A percentile compares a stretch with the other conserved stretches of the same genome.
Evolutionary conservation across 352 stramenopile species (phyloP).

Genomic region (Lagenidium sp.): DNA sequence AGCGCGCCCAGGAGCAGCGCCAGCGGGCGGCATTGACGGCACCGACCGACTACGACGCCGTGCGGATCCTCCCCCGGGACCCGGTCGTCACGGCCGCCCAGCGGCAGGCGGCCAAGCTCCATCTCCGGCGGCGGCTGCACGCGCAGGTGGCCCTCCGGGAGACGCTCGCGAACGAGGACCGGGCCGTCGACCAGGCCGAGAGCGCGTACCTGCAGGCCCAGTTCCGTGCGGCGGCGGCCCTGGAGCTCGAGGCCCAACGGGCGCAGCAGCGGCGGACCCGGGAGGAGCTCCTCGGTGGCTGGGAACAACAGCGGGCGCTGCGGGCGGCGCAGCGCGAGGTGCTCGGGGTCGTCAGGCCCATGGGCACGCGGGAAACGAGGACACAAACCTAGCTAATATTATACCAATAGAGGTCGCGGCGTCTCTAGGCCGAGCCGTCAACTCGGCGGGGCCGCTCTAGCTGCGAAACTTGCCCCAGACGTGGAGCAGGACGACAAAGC

Average conservation of each 20-base stretch:
- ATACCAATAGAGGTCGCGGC: conserved; percentile 11
- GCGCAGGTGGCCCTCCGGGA: conserved; percentile 38
- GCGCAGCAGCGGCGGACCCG: conserved; percentile 24
- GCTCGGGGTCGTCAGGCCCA: neutral
- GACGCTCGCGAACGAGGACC: conserved; percentile 22
- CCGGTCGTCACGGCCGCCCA: conserved; percentile 16
- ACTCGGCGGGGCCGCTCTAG: conserved; percentile 14
- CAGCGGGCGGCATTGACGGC: conserved; percentile 2
- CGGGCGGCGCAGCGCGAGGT: conserved; percentile 1
- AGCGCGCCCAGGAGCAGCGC: conserved; percentile 12
- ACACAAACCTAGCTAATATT: conserved; percentile 29
- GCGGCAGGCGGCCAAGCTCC: conserved; percentile 25
- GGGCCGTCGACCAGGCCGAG: conserved; percentile 40
- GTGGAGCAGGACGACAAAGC: conserved; percentile 95
- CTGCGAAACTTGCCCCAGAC: conserved; percentile 96
- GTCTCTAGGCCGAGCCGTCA: neutral
- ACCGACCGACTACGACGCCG: conserved; percentile 9
- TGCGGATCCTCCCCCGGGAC: conserved; percentile 38
- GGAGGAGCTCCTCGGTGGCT: conserved; percentile 26
- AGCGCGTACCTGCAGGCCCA: conserved; percentile 43
- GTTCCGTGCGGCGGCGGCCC: conserved; percentile 24
- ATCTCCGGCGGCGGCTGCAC: conserved; percentile 29
- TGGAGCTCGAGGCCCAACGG: conserved; percentile 15
- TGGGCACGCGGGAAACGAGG: neutral
- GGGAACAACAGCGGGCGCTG: conserved; percentile 36